Evolutionary conservation across 139 green algal genomes (phyloP), one percentile per base, ranked within the genome.

Genomic region (Edaphochlamys debaryana): DNA sequence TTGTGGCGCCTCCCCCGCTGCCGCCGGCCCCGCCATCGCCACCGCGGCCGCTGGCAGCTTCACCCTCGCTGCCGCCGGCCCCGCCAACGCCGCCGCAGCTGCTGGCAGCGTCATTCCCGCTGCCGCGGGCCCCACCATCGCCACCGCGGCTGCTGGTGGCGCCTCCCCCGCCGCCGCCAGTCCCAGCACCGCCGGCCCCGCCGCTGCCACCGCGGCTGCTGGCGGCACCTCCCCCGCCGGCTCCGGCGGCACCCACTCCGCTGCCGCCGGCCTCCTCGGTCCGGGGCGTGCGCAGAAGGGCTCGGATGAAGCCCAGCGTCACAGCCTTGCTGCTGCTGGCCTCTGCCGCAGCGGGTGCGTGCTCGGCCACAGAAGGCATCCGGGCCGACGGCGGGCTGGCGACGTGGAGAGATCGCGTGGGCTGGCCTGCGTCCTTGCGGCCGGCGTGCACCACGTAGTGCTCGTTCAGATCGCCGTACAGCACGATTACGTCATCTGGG

Each of bases 361-460:
- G 37, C 41, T 74, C 67, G 27, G 40, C 67, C 27, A 56, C 67
- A 58, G 40, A 27, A 40, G 67, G 5, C 27, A 74, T 38, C 19
- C 15, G 23, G 67, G 40, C 40, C n/a, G n/a, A n/a, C n/a, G n/a
- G n/a, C 9, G 67, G 67, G 25, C 40, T 19, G 25, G 67, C 67
- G 25, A 74, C 67, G 67, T 74, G 67, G 23, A 74, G 25, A 23
- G 67, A 74, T 27, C 40, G 15, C 40, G 37, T 37, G 38, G 5
- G 8, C 67, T 54, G 1, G 67, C 67, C 67, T 9, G 67, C 40
- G 40, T 74, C 67, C 40, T 58, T 56, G 40, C 67, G 67, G 67
- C 67, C 67, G 40, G 67, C 67, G 67, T 74, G 67, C 25, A 74
- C 40, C 25, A 38, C 67, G 23, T 74, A 58, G 67, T 74, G 67